Base-by-base conservation (phyloP, 257 asterid genomes). In the Perilla frutescens region DNA sequence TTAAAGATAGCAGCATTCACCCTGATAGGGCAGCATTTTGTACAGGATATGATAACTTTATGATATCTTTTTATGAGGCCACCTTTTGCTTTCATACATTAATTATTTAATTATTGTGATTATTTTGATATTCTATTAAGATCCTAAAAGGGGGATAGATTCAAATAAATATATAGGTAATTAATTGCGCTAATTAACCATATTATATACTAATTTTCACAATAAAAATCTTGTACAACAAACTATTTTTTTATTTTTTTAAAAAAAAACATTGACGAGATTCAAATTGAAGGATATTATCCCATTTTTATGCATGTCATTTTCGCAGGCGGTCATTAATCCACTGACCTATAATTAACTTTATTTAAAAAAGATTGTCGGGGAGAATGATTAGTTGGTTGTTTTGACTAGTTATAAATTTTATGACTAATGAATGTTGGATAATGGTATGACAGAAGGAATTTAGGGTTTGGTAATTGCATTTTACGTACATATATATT, bases 361-460 rank as follows among this genome's bases (percentile, higher is more conserved):
- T 62, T 76, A 47, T 31, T 11, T 36, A 76, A 54, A 32, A 62
- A 57, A 49, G 40, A 48, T 40, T 77, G 78, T 72, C 77, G 57
- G 76, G 66, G 77, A 20, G 72, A 72, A 71, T 75, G 36, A 44
- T 77, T 83, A 72, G 76, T 62, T 83, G 62, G 63, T 68, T 76
- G 79, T 65, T 80, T 81, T 78, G 84, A 76, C 76, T 54, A 69
- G 55, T 63, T 45, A 31, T 31, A 41, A 20, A 32, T 44, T 31
- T 65, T 60, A 60, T 49, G 37, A 67, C 10, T 20, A 12, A 20
- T 41, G 73, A 59, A 32, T 29, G 53, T 43, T 29, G 20, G 44
- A 49, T 5, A 55, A 20, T 51, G 44, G 66, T 59, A 9, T 4
- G 66, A 32, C 59, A 64, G 11, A 45, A 29, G 37, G 57, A 48